These are phyloP conservation scores for Casuarina cunninghamiana DNA, from an alignment of 306 rosid species.

Conservation along the genomic window DNA sequence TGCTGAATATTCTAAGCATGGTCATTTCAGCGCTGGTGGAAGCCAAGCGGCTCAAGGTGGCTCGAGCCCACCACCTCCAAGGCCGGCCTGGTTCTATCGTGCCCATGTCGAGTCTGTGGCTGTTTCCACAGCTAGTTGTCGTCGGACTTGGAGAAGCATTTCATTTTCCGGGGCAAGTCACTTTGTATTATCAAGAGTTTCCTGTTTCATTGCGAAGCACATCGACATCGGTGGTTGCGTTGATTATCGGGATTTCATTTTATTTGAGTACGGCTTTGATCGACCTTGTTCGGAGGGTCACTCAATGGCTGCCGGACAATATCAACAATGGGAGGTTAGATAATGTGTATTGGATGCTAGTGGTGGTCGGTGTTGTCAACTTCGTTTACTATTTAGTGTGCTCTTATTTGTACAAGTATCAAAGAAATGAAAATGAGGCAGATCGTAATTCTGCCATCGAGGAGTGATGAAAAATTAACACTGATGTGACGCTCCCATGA, in stretches of 20 bases:
- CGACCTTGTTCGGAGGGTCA: slow-evolving; percentile 39
- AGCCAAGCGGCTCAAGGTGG: no score
- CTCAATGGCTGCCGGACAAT: slow-evolving; percentile 61
- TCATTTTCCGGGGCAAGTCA: slow-evolving; percentile 66
- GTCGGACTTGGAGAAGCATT: slow-evolving; percentile 71
- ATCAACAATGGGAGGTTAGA: slow-evolving; percentile 40
- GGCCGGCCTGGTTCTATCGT: no score
- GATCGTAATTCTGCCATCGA: no score
- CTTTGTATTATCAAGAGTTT: slow-evolving; percentile 66
- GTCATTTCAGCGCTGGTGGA: slow-evolving; percentile 42
- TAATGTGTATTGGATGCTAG: no score
- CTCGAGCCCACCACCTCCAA: no score
- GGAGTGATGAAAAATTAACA: no score
- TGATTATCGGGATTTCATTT: slow-evolving; percentile 17
- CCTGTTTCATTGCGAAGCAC: slow-evolving; percentile 48
- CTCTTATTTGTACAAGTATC: no score
- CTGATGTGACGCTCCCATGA: no score
- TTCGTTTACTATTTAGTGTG: no score
- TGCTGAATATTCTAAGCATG: slow-evolving; percentile 40
- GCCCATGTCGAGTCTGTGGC: slow-evolving; percentile 30
- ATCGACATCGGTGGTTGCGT: slow-evolving; percentile 43
- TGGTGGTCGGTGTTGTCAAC: no score
- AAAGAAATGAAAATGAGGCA: no score
- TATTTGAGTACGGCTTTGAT: slow-evolving; percentile 12
- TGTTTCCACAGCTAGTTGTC: slow-evolving; percentile 52